These are phyloP conservation scores for Firmiana major DNA, from an alignment of 345 rosid genomes.

Conservation along the genomic window DNA sequence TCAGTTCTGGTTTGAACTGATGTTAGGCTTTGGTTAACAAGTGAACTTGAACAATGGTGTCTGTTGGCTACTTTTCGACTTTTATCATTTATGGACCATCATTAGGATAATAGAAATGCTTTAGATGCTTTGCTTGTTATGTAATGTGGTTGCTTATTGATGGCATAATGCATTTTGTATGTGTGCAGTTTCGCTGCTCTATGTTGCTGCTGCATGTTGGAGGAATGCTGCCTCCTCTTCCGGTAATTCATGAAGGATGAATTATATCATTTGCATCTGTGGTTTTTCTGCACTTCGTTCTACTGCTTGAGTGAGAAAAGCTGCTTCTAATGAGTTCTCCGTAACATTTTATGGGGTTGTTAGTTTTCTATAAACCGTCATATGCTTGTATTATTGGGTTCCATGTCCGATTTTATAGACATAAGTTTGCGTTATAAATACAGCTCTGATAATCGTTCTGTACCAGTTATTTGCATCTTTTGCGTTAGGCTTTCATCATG, in stretches of 20 bases:
- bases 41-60: neutral
- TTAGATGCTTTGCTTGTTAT: conserved; percentile 1
- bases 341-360: neutral
- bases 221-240: conserved; percentile 44
- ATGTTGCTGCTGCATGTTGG: conserved; percentile 44
- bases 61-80: neutral
- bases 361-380: neutral
- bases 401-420: neutral
- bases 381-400: conserved; percentile 2
- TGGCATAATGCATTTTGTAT: conserved; percentile 12
- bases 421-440: neutral
- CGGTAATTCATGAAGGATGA: neutral
- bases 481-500: neutral
- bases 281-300: conserved; percentile 35
- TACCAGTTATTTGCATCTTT: neutral
- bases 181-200: conserved; percentile 47
- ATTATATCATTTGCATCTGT: neutral
- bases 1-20: neutral
- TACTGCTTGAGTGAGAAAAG: conserved; percentile 49
- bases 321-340: conserved; percentile 27
- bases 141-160: neutral
- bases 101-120: neutral
- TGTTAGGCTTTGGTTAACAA: neutral
- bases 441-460: neutral
- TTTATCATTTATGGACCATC: neutral